Conservation (phyloP, 2,329 filamentous ascomycete species). For the Trichoderma lentiforme region DNA sequence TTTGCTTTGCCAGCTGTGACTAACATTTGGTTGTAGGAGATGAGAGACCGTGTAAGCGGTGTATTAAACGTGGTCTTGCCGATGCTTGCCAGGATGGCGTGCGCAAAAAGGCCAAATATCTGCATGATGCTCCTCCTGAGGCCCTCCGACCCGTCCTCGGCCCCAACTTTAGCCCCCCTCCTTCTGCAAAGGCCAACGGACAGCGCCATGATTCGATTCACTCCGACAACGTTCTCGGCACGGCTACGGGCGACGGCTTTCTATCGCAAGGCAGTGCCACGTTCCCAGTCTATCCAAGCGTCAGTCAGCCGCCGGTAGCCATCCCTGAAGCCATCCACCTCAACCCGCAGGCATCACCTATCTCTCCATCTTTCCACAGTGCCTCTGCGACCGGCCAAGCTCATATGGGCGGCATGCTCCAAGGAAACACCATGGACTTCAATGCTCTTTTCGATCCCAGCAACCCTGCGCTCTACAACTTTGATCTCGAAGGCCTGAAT, state of each 20-base stretch:
- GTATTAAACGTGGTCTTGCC: constrained; percentile 87
- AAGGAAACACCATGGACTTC: constrained; percentile 50
- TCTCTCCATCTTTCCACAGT: constrained; percentile 68
- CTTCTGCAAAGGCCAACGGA: constrained; percentile 44
- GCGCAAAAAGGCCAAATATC: constrained; percentile 97
- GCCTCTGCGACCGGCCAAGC: constrained; percentile 47
- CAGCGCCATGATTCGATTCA: constrained; percentile 48
- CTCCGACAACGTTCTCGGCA: constrained; percentile 41
- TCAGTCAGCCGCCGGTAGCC: constrained; percentile 43
- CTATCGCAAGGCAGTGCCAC: constrained; percentile 47
- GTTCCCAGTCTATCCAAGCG: constrained; percentile 50
- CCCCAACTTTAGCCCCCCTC: constrained; percentile 64
- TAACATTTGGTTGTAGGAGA: constrained; percentile 60
- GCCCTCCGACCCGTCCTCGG: constrained; percentile 83
- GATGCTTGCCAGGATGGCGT: constrained; percentile 94
- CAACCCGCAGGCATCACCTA: constrained; percentile 66
- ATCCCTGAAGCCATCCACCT: constrained; percentile 54
- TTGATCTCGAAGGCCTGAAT: constrained; percentile 81
- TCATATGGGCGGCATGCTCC: constrained; percentile 48
- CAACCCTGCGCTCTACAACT: constrained; percentile 91
- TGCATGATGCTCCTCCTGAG: constrained; percentile 90
- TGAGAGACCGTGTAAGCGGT: constrained; percentile 88
- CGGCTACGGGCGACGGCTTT: constrained; percentile 42
- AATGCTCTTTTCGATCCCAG: constrained; percentile 79
- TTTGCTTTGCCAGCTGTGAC: background rate